These are phyloP conservation scores for Globisporangium uncinulatum DNA, from an alignment of 352 stramenopile species.

Conservation along the genomic window DNA sequence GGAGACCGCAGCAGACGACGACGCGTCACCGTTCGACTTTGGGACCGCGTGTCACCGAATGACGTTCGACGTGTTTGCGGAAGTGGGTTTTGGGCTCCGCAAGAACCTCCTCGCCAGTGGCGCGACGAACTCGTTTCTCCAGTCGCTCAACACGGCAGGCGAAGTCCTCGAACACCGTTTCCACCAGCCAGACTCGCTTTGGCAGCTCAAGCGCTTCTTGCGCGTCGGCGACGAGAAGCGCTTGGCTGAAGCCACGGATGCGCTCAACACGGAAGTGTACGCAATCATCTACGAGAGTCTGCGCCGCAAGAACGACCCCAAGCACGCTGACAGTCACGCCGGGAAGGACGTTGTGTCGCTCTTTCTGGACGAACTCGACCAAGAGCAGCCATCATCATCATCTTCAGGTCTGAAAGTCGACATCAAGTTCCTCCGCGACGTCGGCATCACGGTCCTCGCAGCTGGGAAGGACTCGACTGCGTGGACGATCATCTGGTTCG, in stretches of 20 bases:
- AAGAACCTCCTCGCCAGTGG: slow-evolving; percentile 22
- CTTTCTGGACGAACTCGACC: slow-evolving; percentile 31
- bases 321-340: slow-evolving; percentile 10
- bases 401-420: neutral
- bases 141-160: slow-evolving; percentile 30
- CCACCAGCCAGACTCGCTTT: slow-evolving; percentile 37
- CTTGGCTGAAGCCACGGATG: slow-evolving; percentile 21
- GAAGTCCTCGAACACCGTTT: slow-evolving; percentile 37
- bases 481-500: slow-evolving; percentile 61
- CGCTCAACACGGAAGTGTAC: slow-evolving; percentile 35
- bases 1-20: neutral
- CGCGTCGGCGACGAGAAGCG: slow-evolving; percentile 33
- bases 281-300: slow-evolving; percentile 43
- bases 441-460: slow-evolving; percentile 65
- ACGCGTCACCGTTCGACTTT: slow-evolving; percentile 13
- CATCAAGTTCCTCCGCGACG: slow-evolving; percentile 30
- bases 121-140: slow-evolving; percentile 40
- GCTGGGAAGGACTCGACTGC: slow-evolving; percentile 74
- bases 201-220: slow-evolving; percentile 49
- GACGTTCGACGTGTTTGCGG: slow-evolving; percentile 53
- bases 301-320: slow-evolving; percentile 19
- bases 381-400: slow-evolving; percentile 9
- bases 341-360: slow-evolving; percentile 41
- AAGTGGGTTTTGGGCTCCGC: slow-evolving; percentile 40
- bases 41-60: slow-evolving; percentile 34